Conservation (phyloP, 2,329 filamentous ascomycete genomes). For the Sporothrix luriei region DNA sequence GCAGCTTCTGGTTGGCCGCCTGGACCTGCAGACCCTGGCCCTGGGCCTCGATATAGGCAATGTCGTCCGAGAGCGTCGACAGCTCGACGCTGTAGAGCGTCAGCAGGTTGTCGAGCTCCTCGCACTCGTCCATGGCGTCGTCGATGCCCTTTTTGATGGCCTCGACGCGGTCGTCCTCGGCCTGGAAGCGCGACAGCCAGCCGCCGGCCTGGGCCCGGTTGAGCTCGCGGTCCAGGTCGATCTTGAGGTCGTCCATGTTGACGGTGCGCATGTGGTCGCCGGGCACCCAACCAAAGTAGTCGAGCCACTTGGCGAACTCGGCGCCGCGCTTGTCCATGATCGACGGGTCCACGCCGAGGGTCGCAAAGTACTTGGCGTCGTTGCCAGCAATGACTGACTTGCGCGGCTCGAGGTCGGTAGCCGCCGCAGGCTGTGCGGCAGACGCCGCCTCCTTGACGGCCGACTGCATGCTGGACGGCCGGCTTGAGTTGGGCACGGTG, state of each 20-base stretch:
- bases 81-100: conserved; percentile 95
- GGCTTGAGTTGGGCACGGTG: conserved; percentile 51
- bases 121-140: conserved; percentile 88
- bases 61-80: conserved; percentile 92
- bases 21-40: conserved; percentile 96
- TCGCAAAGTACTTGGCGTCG: conserved; percentile 75
- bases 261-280: conserved; percentile 73
- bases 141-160: conserved; percentile 86
- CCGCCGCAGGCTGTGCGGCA: conserved; percentile 18
- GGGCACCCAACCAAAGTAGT: conserved; percentile 84
- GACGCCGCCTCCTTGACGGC: conserved; percentile 42
- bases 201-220: conserved; percentile 89
- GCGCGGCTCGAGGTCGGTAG: conserved; percentile 48
- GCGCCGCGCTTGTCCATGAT: conserved; percentile 75
- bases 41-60: conserved; percentile 95
- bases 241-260: conserved; percentile 77
- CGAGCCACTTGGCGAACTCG: conserved; percentile 80
- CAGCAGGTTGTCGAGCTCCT: conserved; percentile 90
- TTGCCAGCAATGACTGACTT: conserved; percentile 70
- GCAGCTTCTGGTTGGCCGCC: conserved; percentile 91
- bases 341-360: conserved; percentile 73
- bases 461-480: conserved; percentile 48
- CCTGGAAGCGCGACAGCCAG: conserved; percentile 81
- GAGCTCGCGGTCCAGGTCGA: conserved; percentile 82
- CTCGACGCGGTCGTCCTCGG: conserved; percentile 87